These are phyloP conservation scores for Tuber aestivum DNA, from an alignment of 495 filamentous ascomycete species.

Conservation along the genomic window DNA sequence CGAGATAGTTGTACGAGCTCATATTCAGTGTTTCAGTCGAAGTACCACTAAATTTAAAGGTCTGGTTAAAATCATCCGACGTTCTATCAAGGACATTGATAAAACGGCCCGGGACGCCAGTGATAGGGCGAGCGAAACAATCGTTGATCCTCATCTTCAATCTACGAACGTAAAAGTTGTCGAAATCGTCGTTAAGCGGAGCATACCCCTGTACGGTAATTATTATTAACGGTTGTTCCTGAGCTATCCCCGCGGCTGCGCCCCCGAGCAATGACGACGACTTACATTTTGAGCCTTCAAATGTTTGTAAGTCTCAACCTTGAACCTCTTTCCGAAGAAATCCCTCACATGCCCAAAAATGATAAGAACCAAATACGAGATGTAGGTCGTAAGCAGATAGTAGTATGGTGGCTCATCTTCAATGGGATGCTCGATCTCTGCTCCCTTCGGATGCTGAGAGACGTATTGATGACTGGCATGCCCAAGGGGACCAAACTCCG, in stretches of 20 bases:
- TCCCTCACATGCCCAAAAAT: conserved; percentile 91
- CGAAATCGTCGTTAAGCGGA: conserved; percentile 95
- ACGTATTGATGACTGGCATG: conserved; percentile 75
- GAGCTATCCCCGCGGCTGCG: conserved; percentile 17
- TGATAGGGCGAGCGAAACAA: conserved; percentile 86
- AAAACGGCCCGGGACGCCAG: conserved; percentile 86
- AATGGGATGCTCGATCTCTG: conserved; percentile 69
- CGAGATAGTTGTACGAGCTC: conserved; percentile 99
- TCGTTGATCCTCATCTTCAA: conserved; percentile 93
- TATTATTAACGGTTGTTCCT: conserved; percentile 2
- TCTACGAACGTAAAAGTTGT: conserved; percentile 93
- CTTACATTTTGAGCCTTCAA: conserved; percentile 62
- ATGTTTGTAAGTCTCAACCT: conserved; percentile 72
- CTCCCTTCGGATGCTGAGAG: conserved; percentile 68
- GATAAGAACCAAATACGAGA: conserved; percentile 93
- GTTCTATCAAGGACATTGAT: conserved; percentile 85
- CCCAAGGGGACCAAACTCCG: conserved; percentile 85
- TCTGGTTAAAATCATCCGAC: conserved; percentile 80
- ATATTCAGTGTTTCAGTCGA: conserved; percentile 94
- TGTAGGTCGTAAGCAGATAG: conserved; percentile 91
- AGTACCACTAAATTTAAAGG: conserved; percentile 80
- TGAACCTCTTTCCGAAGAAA: conserved; percentile 95
- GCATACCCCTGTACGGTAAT: conserved; percentile 61
- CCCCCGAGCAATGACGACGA: conserved; percentile 24
- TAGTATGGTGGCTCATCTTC: conserved; percentile 97